A percentile compares a stretch with the other conserved stretches of the same genome.
These are phyloP conservation scores for Gelatoporia subvermispora DNA, from an alignment of 768 basidiomycete species.

Conservation along the genomic window DNA sequence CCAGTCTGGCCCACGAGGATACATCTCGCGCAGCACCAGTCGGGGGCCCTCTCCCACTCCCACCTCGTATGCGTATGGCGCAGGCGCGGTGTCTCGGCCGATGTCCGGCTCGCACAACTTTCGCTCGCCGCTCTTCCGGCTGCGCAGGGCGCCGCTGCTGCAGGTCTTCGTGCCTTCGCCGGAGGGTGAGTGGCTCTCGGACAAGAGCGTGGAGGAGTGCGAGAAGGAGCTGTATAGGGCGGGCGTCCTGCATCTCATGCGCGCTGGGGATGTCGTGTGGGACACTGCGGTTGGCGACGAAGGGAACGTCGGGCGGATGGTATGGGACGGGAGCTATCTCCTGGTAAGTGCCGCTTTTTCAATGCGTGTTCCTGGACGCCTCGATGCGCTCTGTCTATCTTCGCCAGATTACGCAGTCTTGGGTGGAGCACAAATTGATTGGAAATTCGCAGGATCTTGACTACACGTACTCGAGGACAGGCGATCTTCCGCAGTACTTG, in stretches of 20 bases:
- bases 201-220: conserved; percentile 75
- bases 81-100: conserved; percentile 12
- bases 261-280: conserved; percentile 82
- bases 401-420: not conserved
- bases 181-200: conserved; percentile 83
- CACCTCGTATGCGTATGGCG: conserved; percentile 35
- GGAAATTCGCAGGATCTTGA: conserved; percentile 63
- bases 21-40: conserved; percentile 43
- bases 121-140: conserved; percentile 70
- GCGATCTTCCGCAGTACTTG: conserved; percentile 77
- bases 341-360: conserved; percentile 51
- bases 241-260: conserved; percentile 56
- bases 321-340: conserved; percentile 88
- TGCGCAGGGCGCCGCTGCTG: conserved; percentile 69
- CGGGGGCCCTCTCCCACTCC: conserved; percentile 67
- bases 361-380: not conserved
- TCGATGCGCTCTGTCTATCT: not conserved
- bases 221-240: conserved; percentile 74
- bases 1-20: conserved; percentile 1
- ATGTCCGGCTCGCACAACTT: conserved; percentile 21
- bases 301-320: conserved; percentile 74
- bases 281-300: conserved; percentile 84
- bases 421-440: not conserved
- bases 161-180: conserved; percentile 83
- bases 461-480: conserved; percentile 70